Conservation (phyloP, 164 flowering plant species). For the Macadamia integrifolia region DNA sequence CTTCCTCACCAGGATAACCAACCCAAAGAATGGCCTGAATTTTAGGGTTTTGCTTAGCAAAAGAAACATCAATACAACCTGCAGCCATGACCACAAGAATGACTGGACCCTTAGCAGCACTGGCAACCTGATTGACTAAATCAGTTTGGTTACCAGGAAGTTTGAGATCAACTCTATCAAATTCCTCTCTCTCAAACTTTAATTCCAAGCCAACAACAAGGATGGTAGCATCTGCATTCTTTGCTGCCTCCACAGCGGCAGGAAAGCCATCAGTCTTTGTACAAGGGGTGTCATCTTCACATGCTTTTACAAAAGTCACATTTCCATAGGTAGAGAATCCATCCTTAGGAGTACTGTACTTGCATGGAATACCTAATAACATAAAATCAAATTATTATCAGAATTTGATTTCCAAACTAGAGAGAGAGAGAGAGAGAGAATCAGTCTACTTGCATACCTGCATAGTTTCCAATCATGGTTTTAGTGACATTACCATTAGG, state of each 20-base stretch:
- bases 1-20: conserved; percentile 81
- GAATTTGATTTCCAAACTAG: background rate
- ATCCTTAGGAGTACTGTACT: no score
- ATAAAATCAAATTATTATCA: no score
- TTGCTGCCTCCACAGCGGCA: background rate
- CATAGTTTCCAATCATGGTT: conserved; percentile 12
- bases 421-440: background rate
- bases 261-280: background rate
- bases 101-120: conserved; percentile 50
- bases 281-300: no score
- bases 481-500: conserved; percentile 7
- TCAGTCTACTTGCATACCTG: conserved; percentile 1
- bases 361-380: no score
- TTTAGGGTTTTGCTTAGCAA: conserved; percentile 60
- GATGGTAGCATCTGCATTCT: conserved; percentile 2
- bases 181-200: background rate
- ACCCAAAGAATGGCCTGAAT: conserved; percentile 66
- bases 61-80: conserved; percentile 64
- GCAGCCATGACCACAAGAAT: conserved; percentile 59
- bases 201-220: background rate
- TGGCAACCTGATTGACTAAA: conserved; percentile 52
- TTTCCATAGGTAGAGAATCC: no score
- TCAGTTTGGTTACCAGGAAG: conserved; percentile 72
- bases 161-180: conserved; percentile 16
- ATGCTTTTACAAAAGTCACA: no score